These are phyloP conservation scores for Tothia fuscella DNA, from an alignment of 2,329 filamentous ascomycete species.

Conservation along the genomic window DNA sequence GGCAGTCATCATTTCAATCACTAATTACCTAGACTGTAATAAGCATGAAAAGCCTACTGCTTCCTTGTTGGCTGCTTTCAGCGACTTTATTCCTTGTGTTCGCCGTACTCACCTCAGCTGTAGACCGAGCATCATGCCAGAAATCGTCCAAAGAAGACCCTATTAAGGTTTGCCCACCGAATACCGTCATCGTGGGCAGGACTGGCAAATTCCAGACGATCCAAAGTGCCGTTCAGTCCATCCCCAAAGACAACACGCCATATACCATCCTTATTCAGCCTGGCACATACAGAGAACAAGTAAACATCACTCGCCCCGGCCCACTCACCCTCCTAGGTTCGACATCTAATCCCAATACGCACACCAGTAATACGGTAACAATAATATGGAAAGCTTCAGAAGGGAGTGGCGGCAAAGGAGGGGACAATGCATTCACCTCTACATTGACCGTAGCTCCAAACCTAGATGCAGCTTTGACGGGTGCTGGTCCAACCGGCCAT, in stretches of 20 bases:
- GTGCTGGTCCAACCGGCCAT: constrained; percentile 49
- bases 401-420: constrained; percentile 28
- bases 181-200: constrained; percentile 21
- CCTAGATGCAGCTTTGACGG: constrained; percentile 49
- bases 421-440: constrained; percentile 52
- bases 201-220: constrained; percentile 18
- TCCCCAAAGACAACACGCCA: constrained; percentile 33
- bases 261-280: constrained; percentile 48
- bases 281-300: constrained; percentile 50
- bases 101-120: too few relatives aligned
- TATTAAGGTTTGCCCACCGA: constrained; percentile 20
- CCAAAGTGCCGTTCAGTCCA: constrained; percentile 36
- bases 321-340: constrained; percentile 52
- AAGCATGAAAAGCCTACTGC: too few relatives aligned
- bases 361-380: constrained; percentile 40
- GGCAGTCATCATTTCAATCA: too few relatives aligned
- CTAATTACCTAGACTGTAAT: too few relatives aligned
- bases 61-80: too few relatives aligned
- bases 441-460: constrained; percentile 52
- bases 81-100: too few relatives aligned
- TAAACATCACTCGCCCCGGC: constrained; percentile 51
- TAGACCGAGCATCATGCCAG: constrained; percentile 3
- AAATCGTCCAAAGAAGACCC: not conserved
- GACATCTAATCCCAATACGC: constrained; percentile 35
- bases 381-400: constrained; percentile 48